phyloP scores from a whole-genome alignment of 2,329 filamentous ascomycete genomes.

The Calonectria pseudoreteaudii region DNA sequence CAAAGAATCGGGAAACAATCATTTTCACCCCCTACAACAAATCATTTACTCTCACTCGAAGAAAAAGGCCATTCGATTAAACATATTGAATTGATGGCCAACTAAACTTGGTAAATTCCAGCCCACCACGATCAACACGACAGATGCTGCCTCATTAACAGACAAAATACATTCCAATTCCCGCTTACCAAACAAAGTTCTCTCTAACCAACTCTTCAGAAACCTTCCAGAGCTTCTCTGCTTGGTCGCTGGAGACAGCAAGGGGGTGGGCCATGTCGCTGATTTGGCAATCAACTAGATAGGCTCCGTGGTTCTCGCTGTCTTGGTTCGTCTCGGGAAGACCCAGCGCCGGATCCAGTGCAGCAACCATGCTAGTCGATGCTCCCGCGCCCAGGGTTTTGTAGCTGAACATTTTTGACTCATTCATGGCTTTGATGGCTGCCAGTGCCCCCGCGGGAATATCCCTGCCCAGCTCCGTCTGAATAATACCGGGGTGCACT shows the following conservation, averaged over 20 bases:
- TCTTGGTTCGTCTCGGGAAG: constrained; percentile 26
- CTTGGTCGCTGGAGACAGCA: constrained; percentile 42
- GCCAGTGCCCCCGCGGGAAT: constrained; percentile 28
- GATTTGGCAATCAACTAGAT: constrained; percentile 45
- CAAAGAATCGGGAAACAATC: neutral
- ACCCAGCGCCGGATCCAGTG: constrained; percentile 45
- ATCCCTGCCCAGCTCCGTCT: constrained; percentile 46
- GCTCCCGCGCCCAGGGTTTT: constrained; percentile 47
- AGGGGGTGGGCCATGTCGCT: constrained; percentile 20
- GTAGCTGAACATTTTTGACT: constrained; percentile 10
- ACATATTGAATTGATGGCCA: neutral
- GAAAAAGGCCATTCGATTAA: neutral
- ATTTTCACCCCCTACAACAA: neutral
- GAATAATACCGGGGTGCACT: constrained; percentile 49
- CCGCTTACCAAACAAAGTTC: constrained; percentile 4
- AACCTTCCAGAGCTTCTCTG: constrained; percentile 49
- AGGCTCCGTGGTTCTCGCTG: constrained; percentile 45
- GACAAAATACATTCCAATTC: neutral
- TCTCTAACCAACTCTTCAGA: constrained; percentile 45
- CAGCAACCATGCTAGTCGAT: constrained; percentile 46
- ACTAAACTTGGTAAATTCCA: neutral
- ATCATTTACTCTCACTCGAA: neutral
- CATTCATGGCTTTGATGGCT: constrained; percentile 31
- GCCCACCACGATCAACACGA: neutral
- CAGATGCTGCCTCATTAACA: neutral